A percentile compares a stretch with the other conserved stretches of the same genome.
Evolutionary conservation across 2,329 filamentous ascomycete species (phyloP).

Genomic region (Fusarium palustre): DNA sequence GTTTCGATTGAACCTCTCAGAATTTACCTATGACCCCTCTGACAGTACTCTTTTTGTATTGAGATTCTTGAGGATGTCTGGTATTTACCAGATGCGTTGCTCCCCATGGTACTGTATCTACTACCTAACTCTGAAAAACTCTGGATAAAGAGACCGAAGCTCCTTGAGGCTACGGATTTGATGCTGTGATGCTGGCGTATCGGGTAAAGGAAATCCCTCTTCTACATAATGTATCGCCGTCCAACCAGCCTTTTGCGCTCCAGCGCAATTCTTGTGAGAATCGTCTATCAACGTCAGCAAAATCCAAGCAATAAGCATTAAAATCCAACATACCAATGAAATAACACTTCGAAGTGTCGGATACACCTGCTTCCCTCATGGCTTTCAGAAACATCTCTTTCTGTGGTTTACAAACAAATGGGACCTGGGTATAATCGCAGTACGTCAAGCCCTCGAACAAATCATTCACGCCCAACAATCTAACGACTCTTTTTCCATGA

Average conservation of each 20-base stretch:
- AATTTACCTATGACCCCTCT: no score
- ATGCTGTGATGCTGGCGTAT: slow-evolving; percentile 73
- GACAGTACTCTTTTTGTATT: no score
- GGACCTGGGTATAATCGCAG: slow-evolving; percentile 83
- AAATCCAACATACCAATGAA: slow-evolving; percentile 71
- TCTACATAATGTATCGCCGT: slow-evolving; percentile 87
- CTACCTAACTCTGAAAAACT: slow-evolving; percentile 75
- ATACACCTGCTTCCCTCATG: slow-evolving; percentile 82
- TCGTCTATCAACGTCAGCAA: slow-evolving; percentile 71
- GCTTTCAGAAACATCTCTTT: slow-evolving; percentile 86
- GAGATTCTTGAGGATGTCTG: no score
- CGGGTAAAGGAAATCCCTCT: slow-evolving; percentile 72
- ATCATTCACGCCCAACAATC: slow-evolving; percentile 83
- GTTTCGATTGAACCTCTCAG: no score
- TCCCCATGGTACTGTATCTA: neutral
- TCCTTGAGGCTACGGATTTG: slow-evolving; percentile 83
- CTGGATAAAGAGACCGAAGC: slow-evolving; percentile 78
- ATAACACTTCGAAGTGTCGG: slow-evolving; percentile 76
- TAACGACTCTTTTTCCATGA: slow-evolving; percentile 85
- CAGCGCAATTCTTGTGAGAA: slow-evolving; percentile 82
- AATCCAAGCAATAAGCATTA: no score
- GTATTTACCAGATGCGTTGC: neutral
- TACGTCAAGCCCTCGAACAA: slow-evolving; percentile 95
- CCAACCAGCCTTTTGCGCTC: slow-evolving; percentile 86
- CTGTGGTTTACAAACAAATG: slow-evolving; percentile 88